Evolutionary conservation across 2,329 filamentous ascomycete genomes (phyloP).

Genomic region (Penicillium sp.): DNA sequence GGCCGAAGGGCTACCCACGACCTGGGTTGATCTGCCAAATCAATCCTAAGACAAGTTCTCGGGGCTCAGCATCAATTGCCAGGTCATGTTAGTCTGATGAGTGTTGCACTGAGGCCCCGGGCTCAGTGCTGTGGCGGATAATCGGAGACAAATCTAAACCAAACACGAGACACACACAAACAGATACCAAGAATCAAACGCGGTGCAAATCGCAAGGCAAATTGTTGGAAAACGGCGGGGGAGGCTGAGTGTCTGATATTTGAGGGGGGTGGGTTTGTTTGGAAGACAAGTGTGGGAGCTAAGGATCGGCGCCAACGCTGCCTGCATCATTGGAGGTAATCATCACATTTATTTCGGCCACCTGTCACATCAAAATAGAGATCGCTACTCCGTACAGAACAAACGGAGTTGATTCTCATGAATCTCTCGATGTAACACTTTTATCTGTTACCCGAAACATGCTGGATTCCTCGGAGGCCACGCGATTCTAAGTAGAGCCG

Average conservation of each 20-base stretch:
- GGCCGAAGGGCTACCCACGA: not conserved
- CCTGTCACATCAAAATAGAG: conserved; percentile 13
- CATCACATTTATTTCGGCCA: conserved; percentile 17
- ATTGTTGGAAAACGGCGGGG: conserved; percentile 8
- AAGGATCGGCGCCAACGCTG: conserved; percentile 24
- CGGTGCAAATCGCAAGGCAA: conserved; percentile 5
- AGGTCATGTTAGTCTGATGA: conserved; percentile 32
- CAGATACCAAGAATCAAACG: not conserved
- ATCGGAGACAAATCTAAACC: conserved; percentile 6
- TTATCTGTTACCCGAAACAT: conserved; percentile 3
- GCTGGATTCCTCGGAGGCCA: conserved; percentile 15
- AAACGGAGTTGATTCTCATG: not conserved
- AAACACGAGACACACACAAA: conserved; percentile 1
- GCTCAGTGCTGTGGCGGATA: conserved; percentile 28
- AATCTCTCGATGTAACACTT: not conserved
- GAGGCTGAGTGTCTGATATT: conserved; percentile 13
- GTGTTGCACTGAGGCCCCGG: conserved; percentile 32
- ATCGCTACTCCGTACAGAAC: too few species aligned
- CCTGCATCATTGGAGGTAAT: conserved; percentile 25
- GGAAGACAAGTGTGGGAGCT: conserved; percentile 23
- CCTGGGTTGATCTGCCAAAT: conserved; percentile 9
- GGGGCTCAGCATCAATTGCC: conserved; percentile 17
- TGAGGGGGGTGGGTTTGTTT: conserved; percentile 19
- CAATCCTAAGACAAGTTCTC: conserved; percentile 18
- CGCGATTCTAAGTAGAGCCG: conserved; percentile 10